Evolutionary conservation across 768 basidiomycete species (phyloP).

Genomic region (Leucosporidium scottii): DNA sequence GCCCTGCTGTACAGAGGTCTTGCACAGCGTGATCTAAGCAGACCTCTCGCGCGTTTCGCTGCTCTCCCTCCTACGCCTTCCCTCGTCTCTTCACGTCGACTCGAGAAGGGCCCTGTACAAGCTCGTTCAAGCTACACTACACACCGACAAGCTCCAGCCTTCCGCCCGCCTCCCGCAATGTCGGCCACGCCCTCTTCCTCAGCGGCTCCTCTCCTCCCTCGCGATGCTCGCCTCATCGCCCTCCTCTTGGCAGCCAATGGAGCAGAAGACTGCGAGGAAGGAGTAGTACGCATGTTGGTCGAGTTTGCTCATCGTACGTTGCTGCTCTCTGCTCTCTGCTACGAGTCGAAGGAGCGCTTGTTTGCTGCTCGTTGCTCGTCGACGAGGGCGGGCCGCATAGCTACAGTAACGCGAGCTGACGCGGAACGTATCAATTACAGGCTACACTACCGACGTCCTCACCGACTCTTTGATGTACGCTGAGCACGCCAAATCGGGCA

Average conservation of each 20-base stretch:
- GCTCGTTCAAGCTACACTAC: no score
- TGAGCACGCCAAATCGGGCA: slow-evolving; percentile 42
- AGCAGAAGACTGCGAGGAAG: slow-evolving; percentile 45
- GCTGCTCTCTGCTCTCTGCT: slow-evolving; percentile 14
- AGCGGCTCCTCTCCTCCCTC: slow-evolving; percentile 37
- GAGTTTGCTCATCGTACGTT: slow-evolving; percentile 46
- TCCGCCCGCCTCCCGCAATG: background rate
- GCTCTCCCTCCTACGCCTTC: no score
- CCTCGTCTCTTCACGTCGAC: no score
- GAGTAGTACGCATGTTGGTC: slow-evolving; percentile 46
- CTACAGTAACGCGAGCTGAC: no score
- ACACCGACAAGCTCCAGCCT: no score
- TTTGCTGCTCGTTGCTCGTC: no score
- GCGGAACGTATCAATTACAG: slow-evolving; percentile 37
- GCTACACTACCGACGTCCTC: slow-evolving; percentile 46
- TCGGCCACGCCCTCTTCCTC: background rate
- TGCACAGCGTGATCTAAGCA: no score
- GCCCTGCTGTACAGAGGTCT: no score
- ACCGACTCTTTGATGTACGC: slow-evolving; percentile 42
- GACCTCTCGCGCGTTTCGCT: no score
- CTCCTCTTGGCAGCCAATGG: slow-evolving; percentile 46
- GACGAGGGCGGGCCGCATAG: no score
- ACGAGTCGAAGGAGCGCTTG: background rate
- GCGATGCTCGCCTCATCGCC: slow-evolving; percentile 45
- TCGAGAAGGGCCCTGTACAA: no score